These are phyloP conservation scores for Oxyria digyna DNA, from an alignment of 148 eudicot species.

Conservation along the genomic window DNA sequence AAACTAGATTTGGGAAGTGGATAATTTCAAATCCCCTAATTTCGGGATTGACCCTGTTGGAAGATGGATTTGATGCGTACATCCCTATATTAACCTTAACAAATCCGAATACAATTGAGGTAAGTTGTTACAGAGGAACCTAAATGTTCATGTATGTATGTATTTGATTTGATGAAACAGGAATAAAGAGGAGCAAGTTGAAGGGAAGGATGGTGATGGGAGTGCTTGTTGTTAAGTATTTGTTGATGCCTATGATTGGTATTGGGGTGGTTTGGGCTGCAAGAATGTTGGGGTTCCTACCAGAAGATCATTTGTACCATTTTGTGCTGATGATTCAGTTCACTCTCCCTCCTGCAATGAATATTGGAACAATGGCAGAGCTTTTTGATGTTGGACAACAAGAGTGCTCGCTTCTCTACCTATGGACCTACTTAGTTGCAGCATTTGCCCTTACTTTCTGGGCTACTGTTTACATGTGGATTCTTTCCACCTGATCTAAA, in stretches of 20 bases:
- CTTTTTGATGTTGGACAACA: constrained; percentile 49
- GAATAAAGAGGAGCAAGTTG: constrained; percentile 33
- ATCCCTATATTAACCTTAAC: no score
- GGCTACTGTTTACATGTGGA: constrained; percentile 58
- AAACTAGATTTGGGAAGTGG: no score
- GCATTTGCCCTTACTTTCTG: constrained; percentile 41
- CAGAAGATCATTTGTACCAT: constrained; percentile 56
- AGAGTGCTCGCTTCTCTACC: constrained; percentile 44
- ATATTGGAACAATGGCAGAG: constrained; percentile 52
- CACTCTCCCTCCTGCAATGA: constrained; percentile 87
- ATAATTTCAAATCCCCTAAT: no score
- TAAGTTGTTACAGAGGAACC: no score
- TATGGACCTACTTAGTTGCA: constrained; percentile 54
- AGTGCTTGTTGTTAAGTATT: constrained; percentile 42
- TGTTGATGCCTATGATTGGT: constrained; percentile 57
- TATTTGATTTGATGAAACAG: constrained; percentile 25
- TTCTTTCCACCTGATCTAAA: no score
- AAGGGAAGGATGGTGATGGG: constrained; percentile 25
- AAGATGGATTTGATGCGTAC: no score
- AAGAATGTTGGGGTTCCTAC: constrained; percentile 47
- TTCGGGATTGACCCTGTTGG: no score
- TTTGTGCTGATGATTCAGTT: constrained; percentile 75
- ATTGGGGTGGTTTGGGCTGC: constrained; percentile 57
- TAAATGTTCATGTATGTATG: no score
- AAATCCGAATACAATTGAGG: no score